Evolutionary conservation across 2,329 filamentous ascomycete species (phyloP).

Genomic region (Cladosporium sp.): DNA sequence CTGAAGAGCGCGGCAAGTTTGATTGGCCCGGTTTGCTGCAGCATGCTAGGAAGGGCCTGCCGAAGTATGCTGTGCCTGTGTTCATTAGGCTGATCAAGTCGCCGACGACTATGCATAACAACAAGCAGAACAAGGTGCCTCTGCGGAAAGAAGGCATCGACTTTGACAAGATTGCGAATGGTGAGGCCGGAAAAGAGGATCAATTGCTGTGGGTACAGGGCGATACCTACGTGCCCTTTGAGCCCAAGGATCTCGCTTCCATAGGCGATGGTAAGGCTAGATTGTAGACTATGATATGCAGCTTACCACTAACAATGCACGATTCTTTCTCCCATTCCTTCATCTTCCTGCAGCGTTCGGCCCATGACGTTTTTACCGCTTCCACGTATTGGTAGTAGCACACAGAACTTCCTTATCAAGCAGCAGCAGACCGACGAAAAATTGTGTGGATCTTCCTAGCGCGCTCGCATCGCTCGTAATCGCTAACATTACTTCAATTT

Average conservation of each 20-base stretch:
- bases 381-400: too few species aligned
- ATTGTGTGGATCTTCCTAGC: too few species aligned
- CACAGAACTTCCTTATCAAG: too few species aligned
- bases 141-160: slow-evolving; percentile 88
- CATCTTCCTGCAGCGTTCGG: neutral
- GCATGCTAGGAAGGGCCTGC: slow-evolving; percentile 57
- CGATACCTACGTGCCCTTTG: slow-evolving; percentile 56
- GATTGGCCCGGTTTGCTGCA: slow-evolving; percentile 58
- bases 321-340: too few species aligned
- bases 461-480: too few species aligned
- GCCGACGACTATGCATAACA: slow-evolving; percentile 63
- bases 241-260: slow-evolving; percentile 40
- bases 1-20: slow-evolving; percentile 46
- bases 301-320: neutral
- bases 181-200: slow-evolving; percentile 41
- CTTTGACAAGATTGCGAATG: slow-evolving; percentile 62
- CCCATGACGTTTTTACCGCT: too few species aligned
- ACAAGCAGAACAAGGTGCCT: slow-evolving; percentile 85
- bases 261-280: slow-evolving; percentile 10
- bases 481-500: too few species aligned
- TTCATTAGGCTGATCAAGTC: slow-evolving; percentile 62
- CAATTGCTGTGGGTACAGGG: slow-evolving; percentile 50
- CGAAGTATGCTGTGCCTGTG: slow-evolving; percentile 70
- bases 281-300: slow-evolving; percentile 2
- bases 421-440: too few species aligned